A percentile compares a stretch with the other conserved stretches of the same genome.
Conservation (phyloP, 768 basidiomycete genomes). For the Agrocybe praecox region DNA sequence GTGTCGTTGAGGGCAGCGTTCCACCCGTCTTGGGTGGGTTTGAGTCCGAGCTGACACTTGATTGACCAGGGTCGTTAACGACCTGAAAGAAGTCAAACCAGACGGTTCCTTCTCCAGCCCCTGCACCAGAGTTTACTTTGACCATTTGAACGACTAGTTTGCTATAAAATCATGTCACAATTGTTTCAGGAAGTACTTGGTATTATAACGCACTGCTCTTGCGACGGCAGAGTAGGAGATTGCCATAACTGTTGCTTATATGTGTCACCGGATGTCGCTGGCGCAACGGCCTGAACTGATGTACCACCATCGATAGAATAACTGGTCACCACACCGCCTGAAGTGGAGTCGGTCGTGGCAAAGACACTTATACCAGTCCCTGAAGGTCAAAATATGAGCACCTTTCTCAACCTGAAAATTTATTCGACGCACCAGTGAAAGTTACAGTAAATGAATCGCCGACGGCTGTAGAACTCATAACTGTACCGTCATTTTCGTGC, state of each 20-base stretch:
- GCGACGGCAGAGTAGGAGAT: slow-evolving; percentile 23
- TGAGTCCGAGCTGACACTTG: background rate
- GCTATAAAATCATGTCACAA: slow-evolving; percentile 16
- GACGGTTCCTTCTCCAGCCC: slow-evolving; percentile 37
- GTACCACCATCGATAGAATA: slow-evolving; percentile 35
- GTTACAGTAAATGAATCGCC: slow-evolving; percentile 36
- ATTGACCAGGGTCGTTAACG: background rate
- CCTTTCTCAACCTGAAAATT: background rate
- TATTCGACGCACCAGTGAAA: slow-evolving; percentile 30
- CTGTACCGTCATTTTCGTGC: slow-evolving; percentile 29
- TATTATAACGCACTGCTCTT: slow-evolving; percentile 31
- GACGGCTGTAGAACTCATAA: slow-evolving; percentile 32
- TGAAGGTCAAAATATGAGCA: slow-evolving; percentile 5
- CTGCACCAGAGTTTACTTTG: slow-evolving; percentile 26
- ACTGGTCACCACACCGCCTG: slow-evolving; percentile 35
- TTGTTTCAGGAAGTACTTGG: background rate
- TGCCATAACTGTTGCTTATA: slow-evolving; percentile 37
- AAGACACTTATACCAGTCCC: slow-evolving; percentile 35
- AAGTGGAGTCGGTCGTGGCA: slow-evolving; percentile 35
- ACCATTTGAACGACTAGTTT: slow-evolving; percentile 36
- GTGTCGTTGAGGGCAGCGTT: background rate
- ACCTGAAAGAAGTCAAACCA: slow-evolving; percentile 43
- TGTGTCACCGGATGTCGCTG: slow-evolving; percentile 28
- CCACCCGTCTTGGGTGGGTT: background rate
- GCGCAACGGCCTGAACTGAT: slow-evolving; percentile 24